Evolutionary conservation across 1,284 basidiomycete genomes (phyloP), one percentile per base, ranked within the genome.

Genomic region (Sporisorium exsertum): DNA sequence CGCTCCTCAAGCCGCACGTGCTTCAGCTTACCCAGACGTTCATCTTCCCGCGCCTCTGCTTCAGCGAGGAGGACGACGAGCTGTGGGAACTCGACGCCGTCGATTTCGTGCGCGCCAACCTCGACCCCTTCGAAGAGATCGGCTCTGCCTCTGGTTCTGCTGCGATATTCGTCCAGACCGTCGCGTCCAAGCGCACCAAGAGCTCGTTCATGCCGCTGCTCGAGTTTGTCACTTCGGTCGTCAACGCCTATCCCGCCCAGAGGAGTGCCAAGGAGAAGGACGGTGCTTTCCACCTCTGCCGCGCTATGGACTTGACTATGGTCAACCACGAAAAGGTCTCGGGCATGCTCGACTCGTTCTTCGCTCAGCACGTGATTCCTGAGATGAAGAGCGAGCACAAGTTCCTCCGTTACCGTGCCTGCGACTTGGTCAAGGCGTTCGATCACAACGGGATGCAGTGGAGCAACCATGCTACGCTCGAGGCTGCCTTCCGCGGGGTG

Each of bases 41-140:
- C 52, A 79, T 82, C 60, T 83, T 83, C 70, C 83, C 83, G 22
- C 72, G 76, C 9, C 60, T 85, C 56, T 85, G 81, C 76, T 82
- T 79, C 62, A 77, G 61, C 46, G 72, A 80, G 7, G 75, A 72
- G 53, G 82, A 84, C 42, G 79, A 80, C 62, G 83, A 85, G 72
- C 45, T 80, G 43, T 85, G 82, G 82, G 81, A 85, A 62, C 64
- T 81, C 12, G 82, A 84, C 49, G 77, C 82, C 7, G 74, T 81
- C 51, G 82, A 84, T 58, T 85, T 82, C 55, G 79, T 85, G 3
- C 80, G 83, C 24, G 66, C 78, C 43, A 69, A 79, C 53, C 40
- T 80, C 13, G 83, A 84, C 54, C 79, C 82, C 13, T 71, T 84
- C 52, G 83, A 83, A 40, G 82, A 83, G 52, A 58, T 79, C 32